Evolutionary conservation across 2,329 filamentous ascomycete genomes (phyloP).

Genomic region (Canariomyces notabilis): DNA sequence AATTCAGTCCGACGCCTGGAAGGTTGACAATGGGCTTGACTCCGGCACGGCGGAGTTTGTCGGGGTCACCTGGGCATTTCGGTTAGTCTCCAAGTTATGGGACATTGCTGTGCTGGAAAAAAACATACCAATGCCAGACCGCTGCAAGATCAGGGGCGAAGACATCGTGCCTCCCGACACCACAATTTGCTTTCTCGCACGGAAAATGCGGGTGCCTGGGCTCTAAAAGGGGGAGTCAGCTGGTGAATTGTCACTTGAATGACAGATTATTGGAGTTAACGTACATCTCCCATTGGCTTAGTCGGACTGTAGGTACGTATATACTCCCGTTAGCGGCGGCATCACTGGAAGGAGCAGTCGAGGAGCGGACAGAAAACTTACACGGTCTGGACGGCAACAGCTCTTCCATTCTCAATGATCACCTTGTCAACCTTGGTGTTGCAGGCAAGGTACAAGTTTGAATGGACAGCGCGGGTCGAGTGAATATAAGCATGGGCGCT

Average conservation of each 20-base stretch:
- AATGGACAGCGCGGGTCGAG: conserved; percentile 63
- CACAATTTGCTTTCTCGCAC: conserved; percentile 68
- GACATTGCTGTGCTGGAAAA: too few relatives aligned
- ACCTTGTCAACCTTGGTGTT: conserved; percentile 77
- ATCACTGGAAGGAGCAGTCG: neutral
- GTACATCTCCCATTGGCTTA: conserved; percentile 27
- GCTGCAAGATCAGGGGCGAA: conserved; percentile 69
- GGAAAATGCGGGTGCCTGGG: conserved; percentile 49
- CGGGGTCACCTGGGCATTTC: conserved; percentile 48
- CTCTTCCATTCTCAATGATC: conserved; percentile 65
- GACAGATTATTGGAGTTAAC: neutral
- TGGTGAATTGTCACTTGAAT: neutral
- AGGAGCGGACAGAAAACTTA: conserved; percentile 2
- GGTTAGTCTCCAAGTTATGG: conserved; percentile 5
- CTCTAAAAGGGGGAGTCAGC: neutral
- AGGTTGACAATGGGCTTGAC: conserved; percentile 47
- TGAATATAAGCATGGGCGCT: conserved; percentile 75
- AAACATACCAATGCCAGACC: conserved; percentile 58
- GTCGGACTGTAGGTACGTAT: too few relatives aligned
- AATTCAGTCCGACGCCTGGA: conserved; percentile 48
- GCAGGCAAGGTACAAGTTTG: conserved; percentile 65
- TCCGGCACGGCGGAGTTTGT: conserved; percentile 58
- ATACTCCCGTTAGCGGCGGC: neutral
- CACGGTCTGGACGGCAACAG: conserved; percentile 67
- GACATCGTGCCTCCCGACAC: conserved; percentile 68